A percentile compares a stretch with the other conserved stretches of the same genome.
phyloP scores from a whole-genome alignment of 768 basidiomycete species.

The Brasilioporus rufonigricans region DNA sequence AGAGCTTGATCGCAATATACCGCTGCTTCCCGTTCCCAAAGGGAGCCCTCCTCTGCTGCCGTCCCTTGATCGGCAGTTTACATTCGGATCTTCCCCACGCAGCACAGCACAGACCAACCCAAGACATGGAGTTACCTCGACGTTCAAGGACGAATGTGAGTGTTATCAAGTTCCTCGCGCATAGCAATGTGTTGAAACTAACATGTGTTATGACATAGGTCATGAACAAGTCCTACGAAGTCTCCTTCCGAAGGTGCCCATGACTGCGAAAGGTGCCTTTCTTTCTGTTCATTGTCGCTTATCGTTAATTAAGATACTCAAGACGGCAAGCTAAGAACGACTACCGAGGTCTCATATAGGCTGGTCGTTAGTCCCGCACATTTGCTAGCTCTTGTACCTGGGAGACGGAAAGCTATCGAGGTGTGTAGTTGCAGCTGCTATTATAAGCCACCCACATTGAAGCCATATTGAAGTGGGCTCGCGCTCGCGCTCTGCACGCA shows the following conservation, averaged over 20 bases:
- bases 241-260: slow-evolving; percentile 41
- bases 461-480: slow-evolving; percentile 37
- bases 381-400: slow-evolving; percentile 36
- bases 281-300: not conserved
- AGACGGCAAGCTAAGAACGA: slow-evolving; percentile 38
- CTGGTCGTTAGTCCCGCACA: slow-evolving; percentile 35
- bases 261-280: slow-evolving; percentile 41
- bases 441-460: not conserved
- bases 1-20: slow-evolving; percentile 43
- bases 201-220: slow-evolving; percentile 20
- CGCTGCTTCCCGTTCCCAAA: slow-evolving; percentile 33
- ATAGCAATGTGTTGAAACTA: not conserved
- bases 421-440: slow-evolving; percentile 27
- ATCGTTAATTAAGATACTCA: not conserved
- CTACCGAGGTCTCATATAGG: slow-evolving; percentile 36
- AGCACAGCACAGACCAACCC: not conserved
- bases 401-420: slow-evolving; percentile 49
- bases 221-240: slow-evolving; percentile 33
- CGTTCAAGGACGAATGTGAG: slow-evolving; percentile 21
- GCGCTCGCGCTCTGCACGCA: slow-evolving; percentile 40
- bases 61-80: slow-evolving; percentile 26
- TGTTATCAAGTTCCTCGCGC: not conserved
- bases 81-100: not conserved
- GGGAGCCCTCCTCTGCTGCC: slow-evolving; percentile 24
- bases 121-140: not conserved